Evolutionary conservation across 352 stramenopile genomes (phyloP).

Genomic region (Phytopythium ostracodes): DNA sequence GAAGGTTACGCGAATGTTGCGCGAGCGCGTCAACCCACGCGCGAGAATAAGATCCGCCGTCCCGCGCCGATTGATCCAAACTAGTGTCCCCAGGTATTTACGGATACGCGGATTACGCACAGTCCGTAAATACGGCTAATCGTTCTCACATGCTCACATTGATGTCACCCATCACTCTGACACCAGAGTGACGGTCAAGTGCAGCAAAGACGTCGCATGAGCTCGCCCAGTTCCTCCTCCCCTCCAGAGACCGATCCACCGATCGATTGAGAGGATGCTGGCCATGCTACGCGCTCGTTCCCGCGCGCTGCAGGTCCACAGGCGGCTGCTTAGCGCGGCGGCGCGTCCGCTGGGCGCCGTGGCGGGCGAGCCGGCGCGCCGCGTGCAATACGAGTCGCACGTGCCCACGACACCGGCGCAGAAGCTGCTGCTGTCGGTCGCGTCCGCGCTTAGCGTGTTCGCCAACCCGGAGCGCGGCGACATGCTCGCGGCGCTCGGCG

Average conservation of each 20-base stretch:
- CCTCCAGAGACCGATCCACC: not conserved
- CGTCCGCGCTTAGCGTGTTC: constrained; percentile 89
- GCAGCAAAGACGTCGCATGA: too few species aligned
- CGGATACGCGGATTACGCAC: not conserved
- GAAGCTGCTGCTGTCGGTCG: constrained; percentile 83
- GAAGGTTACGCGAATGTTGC: not conserved
- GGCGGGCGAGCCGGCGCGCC: constrained; percentile 42
- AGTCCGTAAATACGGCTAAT: too few species aligned
- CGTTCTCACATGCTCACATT: too few species aligned
- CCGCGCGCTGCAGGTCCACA: too few species aligned
- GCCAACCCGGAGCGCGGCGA: constrained; percentile 92
- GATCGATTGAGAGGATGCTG: not conserved
- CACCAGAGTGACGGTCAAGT: too few species aligned
- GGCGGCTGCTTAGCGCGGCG: not conserved
- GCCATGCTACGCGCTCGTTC: too few species aligned
- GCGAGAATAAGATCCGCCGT: too few species aligned
- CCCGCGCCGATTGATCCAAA: too few species aligned
- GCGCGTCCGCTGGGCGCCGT: constrained; percentile 13
- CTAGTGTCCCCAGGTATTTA: not conserved
- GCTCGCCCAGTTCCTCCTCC: too few species aligned
- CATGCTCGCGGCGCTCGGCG: constrained; percentile 93
- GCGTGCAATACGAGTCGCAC: constrained; percentile 69
- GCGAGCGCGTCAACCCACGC: not conserved
- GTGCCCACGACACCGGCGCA: constrained; percentile 77
- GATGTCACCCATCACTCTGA: too few species aligned